Evolutionary conservation across 2,329 filamentous ascomycete genomes (phyloP).

Genomic region (Aplosporella prunicola): DNA sequence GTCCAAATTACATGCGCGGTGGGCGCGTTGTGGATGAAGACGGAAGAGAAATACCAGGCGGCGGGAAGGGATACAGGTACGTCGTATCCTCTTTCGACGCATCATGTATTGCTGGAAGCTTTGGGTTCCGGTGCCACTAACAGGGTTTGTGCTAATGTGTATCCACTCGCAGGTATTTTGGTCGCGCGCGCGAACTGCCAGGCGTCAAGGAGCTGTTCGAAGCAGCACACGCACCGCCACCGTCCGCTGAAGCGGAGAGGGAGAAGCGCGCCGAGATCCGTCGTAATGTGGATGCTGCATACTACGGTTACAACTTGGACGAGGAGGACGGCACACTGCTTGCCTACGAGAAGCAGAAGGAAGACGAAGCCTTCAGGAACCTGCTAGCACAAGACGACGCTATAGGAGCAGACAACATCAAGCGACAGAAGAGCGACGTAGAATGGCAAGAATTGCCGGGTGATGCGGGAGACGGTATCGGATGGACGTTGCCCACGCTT

Average conservation of each 20-base stretch:
- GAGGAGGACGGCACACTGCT: constrained; percentile 80
- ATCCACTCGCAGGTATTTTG: constrained; percentile 73
- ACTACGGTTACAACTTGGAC: constrained; percentile 89
- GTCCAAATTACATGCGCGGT: constrained; percentile 90
- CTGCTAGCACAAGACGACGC: constrained; percentile 49
- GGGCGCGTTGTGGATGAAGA: constrained; percentile 47
- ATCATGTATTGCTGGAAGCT: background rate
- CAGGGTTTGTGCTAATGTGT: background rate
- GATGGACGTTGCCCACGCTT: constrained; percentile 74
- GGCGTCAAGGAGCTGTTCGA: constrained; percentile 97
- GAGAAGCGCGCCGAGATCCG: constrained; percentile 61
- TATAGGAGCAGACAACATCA: constrained; percentile 38
- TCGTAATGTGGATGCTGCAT: constrained; percentile 78
- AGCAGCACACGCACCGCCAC: constrained; percentile 42
- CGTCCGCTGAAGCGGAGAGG: constrained; percentile 42
- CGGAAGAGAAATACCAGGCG: constrained; percentile 47
- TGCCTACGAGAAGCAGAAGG: constrained; percentile 72
- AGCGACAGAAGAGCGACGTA: constrained; percentile 18
- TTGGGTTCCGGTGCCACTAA: background rate
- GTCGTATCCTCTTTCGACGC: background rate
- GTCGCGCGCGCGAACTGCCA: constrained; percentile 76
- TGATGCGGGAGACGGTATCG: constrained; percentile 70
- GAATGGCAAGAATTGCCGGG: constrained; percentile 80
- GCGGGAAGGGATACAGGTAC: constrained; percentile 75
- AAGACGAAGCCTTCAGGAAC: constrained; percentile 67